Percentiles rank a stretch among this genome's conserved stretches.
Conservation (phyloP, 2,329 filamentous ascomycete genomes). For the Myriosclerotinia curreyana region DNA sequence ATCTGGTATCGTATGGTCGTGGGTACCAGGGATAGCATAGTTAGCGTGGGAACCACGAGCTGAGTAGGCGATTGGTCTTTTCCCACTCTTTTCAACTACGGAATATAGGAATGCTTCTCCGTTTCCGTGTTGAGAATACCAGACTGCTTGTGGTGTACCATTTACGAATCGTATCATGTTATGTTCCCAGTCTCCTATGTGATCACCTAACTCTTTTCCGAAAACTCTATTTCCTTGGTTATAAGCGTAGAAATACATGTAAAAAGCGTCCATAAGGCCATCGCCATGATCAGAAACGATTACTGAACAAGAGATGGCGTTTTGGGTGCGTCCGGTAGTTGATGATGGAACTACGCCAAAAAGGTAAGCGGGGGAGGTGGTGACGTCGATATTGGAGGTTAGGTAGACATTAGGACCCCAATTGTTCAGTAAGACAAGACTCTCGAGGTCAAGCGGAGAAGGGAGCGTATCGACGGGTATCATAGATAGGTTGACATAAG, state of each 20-base stretch:
- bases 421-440: conserved; percentile 48
- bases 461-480: conserved; percentile 40
- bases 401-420: conserved; percentile 46
- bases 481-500: conserved; percentile 45
- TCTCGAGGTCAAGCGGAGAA: conserved; percentile 45
- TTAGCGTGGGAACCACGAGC: conserved; percentile 62
- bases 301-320: conserved; percentile 50
- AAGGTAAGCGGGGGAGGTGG: conserved; percentile 47
- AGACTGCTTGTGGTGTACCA: conserved; percentile 53
- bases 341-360: conserved; percentile 52
- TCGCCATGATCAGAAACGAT: conserved; percentile 56
- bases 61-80: conserved; percentile 55
- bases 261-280: conserved; percentile 42
- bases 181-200: conserved; percentile 67
- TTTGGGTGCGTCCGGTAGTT: conserved; percentile 47
- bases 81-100: conserved; percentile 51
- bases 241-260: conserved; percentile 41
- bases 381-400: conserved; percentile 49
- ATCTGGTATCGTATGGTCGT: conserved; percentile 62
- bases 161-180: conserved; percentile 63
- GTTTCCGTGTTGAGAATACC: conserved; percentile 61
- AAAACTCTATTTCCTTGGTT: conserved; percentile 39
- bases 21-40: conserved; percentile 57
- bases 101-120: conserved; percentile 62
- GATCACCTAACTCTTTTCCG: conserved; percentile 41